Base-by-base conservation (phyloP, 768 basidiomycete species). In the Leccinum arenicola region DNA sequence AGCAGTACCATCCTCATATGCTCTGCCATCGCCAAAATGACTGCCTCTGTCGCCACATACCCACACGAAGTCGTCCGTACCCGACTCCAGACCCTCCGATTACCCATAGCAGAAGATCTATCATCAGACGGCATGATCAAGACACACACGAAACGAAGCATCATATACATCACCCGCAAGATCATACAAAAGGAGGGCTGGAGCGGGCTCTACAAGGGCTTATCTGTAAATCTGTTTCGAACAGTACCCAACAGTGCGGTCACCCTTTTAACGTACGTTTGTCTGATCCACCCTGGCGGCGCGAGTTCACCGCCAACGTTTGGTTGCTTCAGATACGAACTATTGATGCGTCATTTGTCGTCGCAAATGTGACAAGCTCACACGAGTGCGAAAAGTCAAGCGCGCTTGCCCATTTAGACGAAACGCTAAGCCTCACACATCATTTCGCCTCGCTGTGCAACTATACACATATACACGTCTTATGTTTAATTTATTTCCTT, bases 61-160 rank as follows among this genome's bases (percentile, higher is more conserved):
- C 97, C 97, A 1, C 97, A 99, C 75, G 97, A 99, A 74, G 97
- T 99, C 48, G 82, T 99, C 36, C 90, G 97, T n/a, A 98, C 97
- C n/a, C 85, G 96, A 6, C 76, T 98, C 51, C 97, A 99, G 74
- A 95, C 96, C 4, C 85, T 88, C 65, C 80, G 84, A 58, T 83
- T 84, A 54, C 88, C 85, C 49, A 77, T 90, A 51, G 78, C 81
- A 48, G 81, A 81, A 64, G 81, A 81, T 62, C 67, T 82, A 64
- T 83, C 82, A 4, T 85, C 84, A 14, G 83, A 85, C 54, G 84
- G 84, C 25, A 83, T 86, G 83, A 65, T 86, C 66, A 83, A 79
- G 67, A 68, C 74, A 33, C 80, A 84, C 59, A 76, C 79, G 6
- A 76, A 78, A 58, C 78, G 84, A 55, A 91, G 92, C n/a, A 76